A percentile compares a stretch with the other conserved stretches of the same genome.
phyloP scores from a whole-genome alignment of 1,284 basidiomycete species.

The Apiotrichum gracile region DNA sequence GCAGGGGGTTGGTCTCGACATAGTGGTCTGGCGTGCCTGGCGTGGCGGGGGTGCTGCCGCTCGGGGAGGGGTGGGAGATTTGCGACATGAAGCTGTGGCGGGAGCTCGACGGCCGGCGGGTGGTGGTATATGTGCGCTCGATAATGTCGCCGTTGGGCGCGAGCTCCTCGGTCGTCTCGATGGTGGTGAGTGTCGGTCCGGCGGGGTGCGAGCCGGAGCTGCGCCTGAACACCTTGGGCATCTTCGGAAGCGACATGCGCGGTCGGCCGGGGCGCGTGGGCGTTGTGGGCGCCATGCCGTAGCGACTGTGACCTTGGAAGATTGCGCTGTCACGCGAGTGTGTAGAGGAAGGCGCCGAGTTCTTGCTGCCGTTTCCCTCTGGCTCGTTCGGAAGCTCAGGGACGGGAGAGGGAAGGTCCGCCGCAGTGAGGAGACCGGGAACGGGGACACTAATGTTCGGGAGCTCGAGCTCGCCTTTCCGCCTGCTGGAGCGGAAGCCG shows the following conservation, averaged over 20 bases:
- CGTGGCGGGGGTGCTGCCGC: not conserved
- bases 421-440: not conserved
- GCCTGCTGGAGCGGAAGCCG: not conserved
- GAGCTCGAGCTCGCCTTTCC: not conserved
- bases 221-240: not conserved
- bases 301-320: not conserved
- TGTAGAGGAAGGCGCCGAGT: not conserved
- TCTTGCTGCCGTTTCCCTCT: not conserved
- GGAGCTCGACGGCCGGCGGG: not conserved
- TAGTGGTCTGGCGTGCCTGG: not conserved
- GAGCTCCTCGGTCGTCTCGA: not conserved
- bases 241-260: not conserved
- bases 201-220: not conserved
- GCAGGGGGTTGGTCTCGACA: not conserved
- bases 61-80: not conserved
- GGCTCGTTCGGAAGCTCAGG: not conserved
- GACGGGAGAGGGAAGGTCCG: not conserved
- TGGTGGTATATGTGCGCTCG: not conserved
- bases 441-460: not conserved
- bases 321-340: not conserved
- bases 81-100: not conserved
- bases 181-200: not conserved
- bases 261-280: not conserved
- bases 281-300: not conserved
- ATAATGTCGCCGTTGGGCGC: not conserved